Evolutionary conservation across 2,329 filamentous ascomycete genomes (phyloP).

Genomic region (Fusarium setosum): DNA sequence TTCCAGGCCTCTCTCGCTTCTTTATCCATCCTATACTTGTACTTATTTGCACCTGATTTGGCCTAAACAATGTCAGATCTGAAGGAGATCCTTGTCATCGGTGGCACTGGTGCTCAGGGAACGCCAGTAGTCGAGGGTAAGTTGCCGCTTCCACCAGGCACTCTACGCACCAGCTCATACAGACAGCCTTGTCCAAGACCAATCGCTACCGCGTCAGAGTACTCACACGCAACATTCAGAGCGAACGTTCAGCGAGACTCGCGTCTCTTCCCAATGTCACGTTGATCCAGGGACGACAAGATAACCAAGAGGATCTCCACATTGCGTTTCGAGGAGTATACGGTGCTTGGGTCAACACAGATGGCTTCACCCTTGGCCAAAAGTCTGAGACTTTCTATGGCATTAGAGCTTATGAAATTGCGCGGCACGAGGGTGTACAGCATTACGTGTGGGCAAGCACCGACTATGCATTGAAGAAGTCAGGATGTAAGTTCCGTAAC

Average conservation of each 20-base stretch:
- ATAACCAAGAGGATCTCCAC: conserved; percentile 16
- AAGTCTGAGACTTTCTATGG: conserved; percentile 28
- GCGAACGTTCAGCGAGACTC: neutral
- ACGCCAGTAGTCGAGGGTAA: too few species aligned
- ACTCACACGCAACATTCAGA: neutral
- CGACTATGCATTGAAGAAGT: conserved; percentile 17
- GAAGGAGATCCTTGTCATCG: neutral
- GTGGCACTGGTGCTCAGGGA: neutral
- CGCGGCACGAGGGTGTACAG: conserved; percentile 7
- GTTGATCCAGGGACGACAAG: conserved; percentile 11
- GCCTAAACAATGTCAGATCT: neutral
- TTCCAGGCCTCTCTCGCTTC: too few species aligned
- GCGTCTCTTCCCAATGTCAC: conserved; percentile 6
- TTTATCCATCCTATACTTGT: too few species aligned
- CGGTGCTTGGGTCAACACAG: conserved; percentile 22
- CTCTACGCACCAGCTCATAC: too few species aligned
- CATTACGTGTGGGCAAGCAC: conserved; percentile 19
- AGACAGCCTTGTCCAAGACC: neutral
- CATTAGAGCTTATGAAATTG: conserved; percentile 29
- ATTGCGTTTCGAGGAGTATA: conserved; percentile 13
- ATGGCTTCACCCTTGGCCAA: conserved; percentile 24
- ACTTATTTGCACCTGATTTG: too few species aligned
- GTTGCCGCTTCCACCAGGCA: too few species aligned
- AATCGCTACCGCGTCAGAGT: neutral
- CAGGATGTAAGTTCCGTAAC: neutral